Evolutionary conservation across 2,329 filamentous ascomycete genomes (phyloP), one percentile per base, ranked within the genome.

Genomic region (Epichloe uncinata): DNA sequence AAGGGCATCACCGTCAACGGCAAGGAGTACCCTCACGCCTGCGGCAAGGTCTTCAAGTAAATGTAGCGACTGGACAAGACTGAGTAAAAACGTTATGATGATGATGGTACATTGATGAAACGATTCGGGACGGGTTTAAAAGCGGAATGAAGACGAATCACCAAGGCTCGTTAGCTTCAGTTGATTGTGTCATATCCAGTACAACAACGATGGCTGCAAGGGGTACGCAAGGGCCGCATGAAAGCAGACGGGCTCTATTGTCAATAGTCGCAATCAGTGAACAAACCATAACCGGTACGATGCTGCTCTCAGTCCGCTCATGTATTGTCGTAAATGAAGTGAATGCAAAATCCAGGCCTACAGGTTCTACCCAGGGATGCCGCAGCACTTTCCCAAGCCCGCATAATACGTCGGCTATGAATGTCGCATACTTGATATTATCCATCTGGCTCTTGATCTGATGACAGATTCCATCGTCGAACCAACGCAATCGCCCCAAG

Each of bases 31-130:
- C 73, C 81, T 69, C 87, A 85, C 75, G 85, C 85, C 66, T 84
- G 88, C 64, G 93, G 93, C 69, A 96, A 97, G 82, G 89, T 97
- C 70, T 97, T 96, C 86, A 97, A 97, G 81, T 97, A 95, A 80
- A 64, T 59, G 6, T 16, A 20, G 12, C 22, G 7, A 7, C 1
- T 22, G 2, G n/a, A 45, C 5, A n/a, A 47, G n/a, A 30, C 42
- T 0, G 18, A 26, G 12, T 30, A 3, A 9, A 26, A 13, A 18
- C 30, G 36, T 42, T 18, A 45, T 42, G 45, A 65, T 58, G 60
- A 62, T 64, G 58, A 65, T 60, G 60, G 59, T 53, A 62, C 54
- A 64, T 57, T 63, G 60, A 61, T 65, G 60, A 59, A 12, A 30
- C n/a, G 8, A 43, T 30, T 20, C 15, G 9, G 35, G 3, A 47